Percentiles rank a stretch among this genome's conserved stretches.
phyloP scores from a whole-genome alignment of 306 rosid species.

The Corylus heterophylla region DNA sequence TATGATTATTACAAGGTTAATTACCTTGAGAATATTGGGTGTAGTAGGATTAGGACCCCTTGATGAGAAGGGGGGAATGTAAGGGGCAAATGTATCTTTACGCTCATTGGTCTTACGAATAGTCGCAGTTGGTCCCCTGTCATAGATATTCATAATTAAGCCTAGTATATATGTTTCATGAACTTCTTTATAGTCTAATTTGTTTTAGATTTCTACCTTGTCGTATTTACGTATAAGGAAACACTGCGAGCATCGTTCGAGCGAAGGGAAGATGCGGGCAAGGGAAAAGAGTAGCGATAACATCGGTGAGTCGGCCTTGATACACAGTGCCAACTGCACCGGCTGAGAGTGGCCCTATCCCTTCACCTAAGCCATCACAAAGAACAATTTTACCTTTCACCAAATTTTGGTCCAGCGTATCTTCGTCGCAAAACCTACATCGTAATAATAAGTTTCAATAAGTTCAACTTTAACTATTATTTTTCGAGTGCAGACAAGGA shows the following conservation, averaged over 20 bases:
- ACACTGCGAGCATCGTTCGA: background rate
- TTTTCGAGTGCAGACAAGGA: too few species aligned
- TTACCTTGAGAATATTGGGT: conserved; percentile 20
- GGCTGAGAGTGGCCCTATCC: background rate
- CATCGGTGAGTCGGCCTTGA: background rate
- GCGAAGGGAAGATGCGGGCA: conserved; percentile 33
- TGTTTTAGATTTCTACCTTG: conserved; percentile 13
- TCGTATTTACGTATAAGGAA: conserved; percentile 21
- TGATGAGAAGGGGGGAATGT: conserved; percentile 27
- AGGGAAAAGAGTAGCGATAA: background rate
- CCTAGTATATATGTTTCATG: background rate
- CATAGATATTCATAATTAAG: too few species aligned
- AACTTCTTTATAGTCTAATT: background rate
- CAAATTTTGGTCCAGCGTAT: conserved; percentile 26
- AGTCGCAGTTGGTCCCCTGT: conserved; percentile 29
- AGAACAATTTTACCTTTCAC: conserved; percentile 57
- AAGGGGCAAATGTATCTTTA: conserved; percentile 25
- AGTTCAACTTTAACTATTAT: background rate
- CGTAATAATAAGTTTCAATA: too few species aligned
- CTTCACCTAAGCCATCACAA: conserved; percentile 10
- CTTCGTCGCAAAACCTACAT: background rate
- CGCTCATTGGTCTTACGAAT: conserved; percentile 27
- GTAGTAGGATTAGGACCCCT: conserved; percentile 32
- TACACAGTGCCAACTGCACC: conserved; percentile 41
- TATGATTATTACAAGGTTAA: too few species aligned